These are phyloP conservation scores for Balamuthia mandrillaris DNA, from an alignment of 208 protist species.

Conservation along the genomic window DNA sequence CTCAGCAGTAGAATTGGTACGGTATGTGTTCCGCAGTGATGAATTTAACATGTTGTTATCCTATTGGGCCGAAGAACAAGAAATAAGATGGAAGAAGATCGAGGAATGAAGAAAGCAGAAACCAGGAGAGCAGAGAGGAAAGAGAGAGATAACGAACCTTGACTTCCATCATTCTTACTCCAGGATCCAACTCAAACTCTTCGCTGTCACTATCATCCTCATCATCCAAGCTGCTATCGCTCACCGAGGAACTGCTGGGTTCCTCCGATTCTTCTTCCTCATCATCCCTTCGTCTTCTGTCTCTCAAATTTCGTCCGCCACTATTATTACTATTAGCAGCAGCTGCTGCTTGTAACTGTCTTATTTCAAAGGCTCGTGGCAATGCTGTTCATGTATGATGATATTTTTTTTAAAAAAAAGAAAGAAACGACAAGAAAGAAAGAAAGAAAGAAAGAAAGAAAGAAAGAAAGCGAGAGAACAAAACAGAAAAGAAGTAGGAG, in stretches of 20 bases:
- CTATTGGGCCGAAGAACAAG: neutral
- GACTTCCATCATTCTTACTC: constrained; percentile 24
- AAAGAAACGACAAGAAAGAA: neutral
- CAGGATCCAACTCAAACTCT: constrained; percentile 25
- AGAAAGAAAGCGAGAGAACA: neutral
- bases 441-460: neutral
- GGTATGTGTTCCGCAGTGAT: neutral
- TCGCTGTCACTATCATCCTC: neutral
- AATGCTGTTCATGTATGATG: neutral
- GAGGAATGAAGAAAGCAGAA: neutral
- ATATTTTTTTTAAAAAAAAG: neutral
- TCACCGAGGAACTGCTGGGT: too few relatives aligned
- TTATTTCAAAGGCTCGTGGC: neutral
- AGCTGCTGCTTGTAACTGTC: neutral
- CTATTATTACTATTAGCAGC: neutral
- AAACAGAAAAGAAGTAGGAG: neutral
- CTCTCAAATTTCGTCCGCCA: neutral
- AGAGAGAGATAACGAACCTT: neutral
- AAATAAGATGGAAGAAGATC: neutral
- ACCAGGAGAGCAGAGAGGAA: neutral
- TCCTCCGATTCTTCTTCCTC: too few relatives aligned
- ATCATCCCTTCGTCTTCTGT: neutral
- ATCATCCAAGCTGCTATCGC: neutral
- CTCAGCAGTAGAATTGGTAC: too few relatives aligned
- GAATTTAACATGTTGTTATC: constrained; percentile 28